Percentiles rank a stretch among this genome's conserved stretches.
These are phyloP conservation scores for Cyanidioschyzon merolae DNA, from an alignment of 23 red algal genomes.

Conservation along the genomic window DNA sequence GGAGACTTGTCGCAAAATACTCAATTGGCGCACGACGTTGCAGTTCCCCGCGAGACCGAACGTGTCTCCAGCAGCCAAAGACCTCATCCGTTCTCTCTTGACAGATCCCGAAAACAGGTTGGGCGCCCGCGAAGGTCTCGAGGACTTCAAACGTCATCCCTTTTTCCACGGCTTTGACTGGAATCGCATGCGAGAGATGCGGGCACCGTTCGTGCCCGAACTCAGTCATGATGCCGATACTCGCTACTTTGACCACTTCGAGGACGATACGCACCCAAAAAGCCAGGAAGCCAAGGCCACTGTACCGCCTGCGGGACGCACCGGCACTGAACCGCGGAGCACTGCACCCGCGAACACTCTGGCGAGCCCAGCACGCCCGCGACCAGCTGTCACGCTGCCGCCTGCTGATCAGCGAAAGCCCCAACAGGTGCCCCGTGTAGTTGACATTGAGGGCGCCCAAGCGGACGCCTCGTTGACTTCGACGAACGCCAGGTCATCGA, in stretches of 20 bases:
- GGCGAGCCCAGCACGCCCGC: not conserved
- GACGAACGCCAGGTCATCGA: not conserved
- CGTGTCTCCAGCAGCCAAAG: slow-evolving; percentile 42
- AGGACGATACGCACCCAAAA: not conserved
- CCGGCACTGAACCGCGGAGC: not conserved
- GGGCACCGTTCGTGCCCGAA: slow-evolving; percentile 77
- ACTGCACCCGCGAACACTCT: not conserved
- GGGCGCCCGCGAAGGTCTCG: slow-evolving; percentile 48
- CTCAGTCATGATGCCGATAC: slow-evolving; percentile 60
- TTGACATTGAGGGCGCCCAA: not conserved
- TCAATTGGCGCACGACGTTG: slow-evolving; percentile 50
- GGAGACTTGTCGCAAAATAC: slow-evolving; percentile 55
- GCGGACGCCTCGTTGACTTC: not conserved
- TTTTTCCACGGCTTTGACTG: slow-evolving; percentile 90
- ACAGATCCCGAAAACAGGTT: slow-evolving; percentile 50
- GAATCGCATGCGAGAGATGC: slow-evolving; percentile 32
- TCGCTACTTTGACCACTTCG: slow-evolving; percentile 79
- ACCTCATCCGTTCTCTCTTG: slow-evolving; percentile 57
- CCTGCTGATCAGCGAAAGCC: not conserved
- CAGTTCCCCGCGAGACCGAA: slow-evolving; percentile 47
- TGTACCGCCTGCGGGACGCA: not conserved
- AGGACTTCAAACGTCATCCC: slow-evolving; percentile 72
- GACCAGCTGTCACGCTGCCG: not conserved
- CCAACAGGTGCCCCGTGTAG: not conserved
- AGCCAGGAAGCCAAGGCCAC: not conserved